These are phyloP conservation scores for Citrullus colocynthis DNA, from an alignment of 306 rosid genomes.

Conservation along the genomic window DNA sequence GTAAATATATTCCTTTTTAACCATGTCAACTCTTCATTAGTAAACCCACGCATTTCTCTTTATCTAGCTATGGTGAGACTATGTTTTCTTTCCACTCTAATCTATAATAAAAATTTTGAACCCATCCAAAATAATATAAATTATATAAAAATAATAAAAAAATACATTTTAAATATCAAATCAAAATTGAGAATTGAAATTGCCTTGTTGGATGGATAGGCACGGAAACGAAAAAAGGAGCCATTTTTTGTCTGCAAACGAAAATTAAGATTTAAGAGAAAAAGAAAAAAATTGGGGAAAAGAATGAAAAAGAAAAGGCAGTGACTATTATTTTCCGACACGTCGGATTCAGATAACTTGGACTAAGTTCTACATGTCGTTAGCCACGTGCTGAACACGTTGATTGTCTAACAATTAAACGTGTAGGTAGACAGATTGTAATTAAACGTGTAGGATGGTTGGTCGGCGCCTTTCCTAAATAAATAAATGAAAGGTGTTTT, in stretches of 20 bases:
- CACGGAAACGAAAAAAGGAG: neutral
- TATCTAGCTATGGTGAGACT: no score
- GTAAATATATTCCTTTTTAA: no score
- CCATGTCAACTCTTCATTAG: no score
- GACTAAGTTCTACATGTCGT: conserved; percentile 14
- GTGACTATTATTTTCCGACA: neutral
- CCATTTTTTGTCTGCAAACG: conserved; percentile 25
- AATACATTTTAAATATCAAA: neutral
- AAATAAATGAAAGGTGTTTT: no score
- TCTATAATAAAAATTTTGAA: no score
- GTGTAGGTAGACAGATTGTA: neutral
- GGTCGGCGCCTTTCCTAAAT: neutral
- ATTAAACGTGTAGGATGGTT: neutral
- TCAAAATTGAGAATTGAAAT: neutral
- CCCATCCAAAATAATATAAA: neutral
- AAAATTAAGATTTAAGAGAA: neutral
- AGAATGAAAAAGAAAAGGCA: neutral
- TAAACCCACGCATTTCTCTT: no score
- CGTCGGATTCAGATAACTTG: neutral
- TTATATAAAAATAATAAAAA: no score
- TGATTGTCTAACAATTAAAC: neutral
- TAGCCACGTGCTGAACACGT: conserved; percentile 25
- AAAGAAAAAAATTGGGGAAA: neutral
- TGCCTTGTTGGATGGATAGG: conserved; percentile 58
- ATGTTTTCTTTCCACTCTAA: no score